Evolutionary conservation across 768 basidiomycete genomes (phyloP).

Genomic region (Leccinellum rugosiceps): DNA sequence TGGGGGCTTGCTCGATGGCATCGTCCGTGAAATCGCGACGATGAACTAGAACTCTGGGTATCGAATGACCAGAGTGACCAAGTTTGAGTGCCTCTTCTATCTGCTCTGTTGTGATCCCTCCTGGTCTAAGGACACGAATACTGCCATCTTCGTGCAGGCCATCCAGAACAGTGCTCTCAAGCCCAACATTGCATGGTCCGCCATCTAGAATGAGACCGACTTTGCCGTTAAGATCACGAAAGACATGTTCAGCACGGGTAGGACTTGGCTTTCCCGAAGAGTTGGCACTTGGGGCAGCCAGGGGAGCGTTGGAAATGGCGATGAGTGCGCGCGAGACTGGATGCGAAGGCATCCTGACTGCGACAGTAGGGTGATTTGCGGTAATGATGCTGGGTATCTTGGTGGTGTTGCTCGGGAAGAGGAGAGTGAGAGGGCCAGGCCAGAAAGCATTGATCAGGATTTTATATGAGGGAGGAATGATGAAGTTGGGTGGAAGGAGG

Average conservation of each 20-base stretch:
- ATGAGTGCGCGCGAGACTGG: constrained; percentile 91
- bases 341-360: constrained; percentile 92
- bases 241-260: constrained; percentile 83
- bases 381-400: constrained; percentile 74
- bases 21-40: constrained; percentile 72
- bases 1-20: constrained; percentile 72
- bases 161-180: constrained; percentile 96
- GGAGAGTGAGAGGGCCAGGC: constrained; percentile 91
- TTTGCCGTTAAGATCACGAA: constrained; percentile 71
- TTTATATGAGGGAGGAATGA: constrained; percentile 61
- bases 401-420: constrained; percentile 72
- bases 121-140: constrained; percentile 83
- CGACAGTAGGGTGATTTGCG: constrained; percentile 77
- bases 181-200: constrained; percentile 83
- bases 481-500: constrained; percentile 67
- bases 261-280: constrained; percentile 93
- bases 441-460: constrained; percentile 81
- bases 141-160: constrained; percentile 73
- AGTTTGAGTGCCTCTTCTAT: constrained; percentile 58
- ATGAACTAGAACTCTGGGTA: constrained; percentile 73
- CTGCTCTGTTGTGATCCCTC: constrained; percentile 89
- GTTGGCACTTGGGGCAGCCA: constrained; percentile 96
- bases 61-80: constrained; percentile 33
- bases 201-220: constrained; percentile 84
- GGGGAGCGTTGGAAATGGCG: constrained; percentile 62